These are phyloP conservation scores for Acer campestre DNA, from an alignment of 345 rosid species.

Conservation along the genomic window DNA sequence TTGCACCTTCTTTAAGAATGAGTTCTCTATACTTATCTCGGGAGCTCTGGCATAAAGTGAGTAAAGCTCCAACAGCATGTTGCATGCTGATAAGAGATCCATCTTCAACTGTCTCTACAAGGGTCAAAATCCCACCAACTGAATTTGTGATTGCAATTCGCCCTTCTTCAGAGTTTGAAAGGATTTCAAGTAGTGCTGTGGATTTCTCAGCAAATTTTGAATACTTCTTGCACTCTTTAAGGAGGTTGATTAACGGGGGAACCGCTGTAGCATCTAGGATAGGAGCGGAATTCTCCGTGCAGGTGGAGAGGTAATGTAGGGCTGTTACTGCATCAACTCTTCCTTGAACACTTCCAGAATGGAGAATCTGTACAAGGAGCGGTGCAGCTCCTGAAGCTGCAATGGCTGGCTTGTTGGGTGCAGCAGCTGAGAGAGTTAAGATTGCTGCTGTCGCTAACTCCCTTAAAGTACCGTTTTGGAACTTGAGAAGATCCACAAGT, in stretches of 20 bases:
- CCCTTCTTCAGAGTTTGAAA: slow-evolving; percentile 68
- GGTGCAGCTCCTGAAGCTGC: slow-evolving; percentile 66
- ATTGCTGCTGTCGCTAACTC: slow-evolving; percentile 78
- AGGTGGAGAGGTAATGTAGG: slow-evolving; percentile 64
- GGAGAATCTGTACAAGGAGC: slow-evolving; percentile 66
- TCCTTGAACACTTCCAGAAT: slow-evolving; percentile 74
- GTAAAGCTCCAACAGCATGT: slow-evolving; percentile 66
- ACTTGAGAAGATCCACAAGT: slow-evolving; percentile 64
- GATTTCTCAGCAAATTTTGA: slow-evolving; percentile 78
- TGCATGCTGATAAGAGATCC: slow-evolving; percentile 68
- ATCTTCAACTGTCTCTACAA: slow-evolving; percentile 77
- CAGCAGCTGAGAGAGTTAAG: slow-evolving; percentile 75
- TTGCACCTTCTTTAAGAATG: slow-evolving; percentile 77
- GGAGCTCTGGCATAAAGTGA: slow-evolving; percentile 56
- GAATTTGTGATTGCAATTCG: slow-evolving; percentile 51
- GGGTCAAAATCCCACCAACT: slow-evolving; percentile 62
- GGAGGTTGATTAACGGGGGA: slow-evolving; percentile 64
- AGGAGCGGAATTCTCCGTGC: slow-evolving; percentile 44
- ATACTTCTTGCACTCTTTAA: slow-evolving; percentile 72
- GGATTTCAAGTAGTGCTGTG: slow-evolving; percentile 63
- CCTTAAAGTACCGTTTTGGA: slow-evolving; percentile 47
- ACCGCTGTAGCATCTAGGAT: slow-evolving; percentile 61
- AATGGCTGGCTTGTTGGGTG: slow-evolving; percentile 63
- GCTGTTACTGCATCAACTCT: slow-evolving; percentile 81
- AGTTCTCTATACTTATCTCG: slow-evolving; percentile 62